Evolutionary conservation across 2,329 filamentous ascomycete genomes (phyloP), one percentile per base, ranked within the genome.

Genomic region (Stachybotrys elegans): DNA sequence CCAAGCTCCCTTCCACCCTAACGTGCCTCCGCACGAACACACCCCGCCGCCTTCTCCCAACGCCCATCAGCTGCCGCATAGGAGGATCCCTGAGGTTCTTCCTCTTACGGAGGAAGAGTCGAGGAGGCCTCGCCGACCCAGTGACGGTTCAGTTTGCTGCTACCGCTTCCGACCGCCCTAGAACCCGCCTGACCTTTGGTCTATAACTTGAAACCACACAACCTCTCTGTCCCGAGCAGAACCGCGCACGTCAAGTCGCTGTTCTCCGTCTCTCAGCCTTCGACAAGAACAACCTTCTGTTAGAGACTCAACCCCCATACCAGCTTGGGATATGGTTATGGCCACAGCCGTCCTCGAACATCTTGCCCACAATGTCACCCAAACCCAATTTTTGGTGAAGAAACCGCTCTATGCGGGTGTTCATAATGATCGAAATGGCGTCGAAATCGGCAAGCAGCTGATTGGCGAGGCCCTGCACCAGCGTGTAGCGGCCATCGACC

Each of bases 31-130:
- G 61, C 66, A 72, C 65, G 65, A 67, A 53, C 50, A 67, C 59
- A 66, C 73, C 51, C 59, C 73, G 57, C 63, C 68, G 68, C 78
- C 76, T 68, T 78, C 72, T 66, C 72, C 78, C 68, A 70, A 78
- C 71, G 71, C 72, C 69, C 72, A 75, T 80, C 86, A 95, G 88
- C 92, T 97, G 93, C 93, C 93, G 93, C 92, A 98, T 98, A 97
- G 89, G 88, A 94, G 86, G 84, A 81, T 81, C 84, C 84, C 82
- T 81, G 80, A 84, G 87, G 86, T 91, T 95, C 92, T 97, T 97
- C 92, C 91, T 95, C 92, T 93, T 76, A 76, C 75, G 71, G 92
- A 91, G 93, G 93, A 92, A 94, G 93, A 93, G 89, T 95, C 90
- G 87, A 89, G 86, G 86, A 92, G 89, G 86, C 88, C 88, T 89